Conservation (phyloP, 495 filamentous ascomycete genomes). For the Cryomyces antarcticus region DNA sequence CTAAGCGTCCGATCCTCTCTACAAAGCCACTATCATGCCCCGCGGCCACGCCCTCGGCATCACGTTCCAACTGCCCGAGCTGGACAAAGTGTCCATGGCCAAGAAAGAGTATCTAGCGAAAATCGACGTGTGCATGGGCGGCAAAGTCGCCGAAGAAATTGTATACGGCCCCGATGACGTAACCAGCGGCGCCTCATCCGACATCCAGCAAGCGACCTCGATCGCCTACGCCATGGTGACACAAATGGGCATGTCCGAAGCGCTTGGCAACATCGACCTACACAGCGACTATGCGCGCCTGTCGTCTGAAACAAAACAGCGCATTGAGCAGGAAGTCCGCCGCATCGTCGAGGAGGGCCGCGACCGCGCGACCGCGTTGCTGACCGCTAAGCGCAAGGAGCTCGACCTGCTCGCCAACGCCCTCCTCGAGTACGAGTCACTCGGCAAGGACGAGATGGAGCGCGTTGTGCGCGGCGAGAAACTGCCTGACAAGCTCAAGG, state of each 20-base stretch:
- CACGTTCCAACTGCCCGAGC: constrained; percentile 66
- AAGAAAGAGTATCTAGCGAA: constrained; percentile 50
- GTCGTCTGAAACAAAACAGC: constrained; percentile 61
- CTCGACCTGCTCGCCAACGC: constrained; percentile 74
- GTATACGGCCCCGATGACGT: constrained; percentile 76
- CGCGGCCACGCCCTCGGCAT: constrained; percentile 69
- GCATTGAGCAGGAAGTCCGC: constrained; percentile 74
- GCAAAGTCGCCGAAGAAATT: constrained; percentile 86
- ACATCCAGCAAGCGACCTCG: constrained; percentile 60
- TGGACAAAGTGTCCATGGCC: constrained; percentile 66
- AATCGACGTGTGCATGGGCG: constrained; percentile 74
- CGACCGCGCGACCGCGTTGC: constrained; percentile 47
- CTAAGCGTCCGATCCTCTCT: constrained; percentile 52
- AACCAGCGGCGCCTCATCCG: constrained; percentile 42
- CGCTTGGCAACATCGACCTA: constrained; percentile 78
- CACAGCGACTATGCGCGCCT: constrained; percentile 55
- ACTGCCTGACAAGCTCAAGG: constrained; percentile 35
- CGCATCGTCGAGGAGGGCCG: constrained; percentile 65
- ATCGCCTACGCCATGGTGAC: constrained; percentile 75
- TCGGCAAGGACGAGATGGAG: constrained; percentile 72
- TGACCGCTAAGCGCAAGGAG: constrained; percentile 53
- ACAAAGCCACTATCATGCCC: constrained; percentile 94
- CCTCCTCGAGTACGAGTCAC: constrained; percentile 80
- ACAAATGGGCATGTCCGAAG: constrained; percentile 67
- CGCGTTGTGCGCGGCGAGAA: constrained; percentile 73